phyloP scores from a whole-genome alignment of 1,284 basidiomycete genomes.

The Blastosporella zonata region DNA sequence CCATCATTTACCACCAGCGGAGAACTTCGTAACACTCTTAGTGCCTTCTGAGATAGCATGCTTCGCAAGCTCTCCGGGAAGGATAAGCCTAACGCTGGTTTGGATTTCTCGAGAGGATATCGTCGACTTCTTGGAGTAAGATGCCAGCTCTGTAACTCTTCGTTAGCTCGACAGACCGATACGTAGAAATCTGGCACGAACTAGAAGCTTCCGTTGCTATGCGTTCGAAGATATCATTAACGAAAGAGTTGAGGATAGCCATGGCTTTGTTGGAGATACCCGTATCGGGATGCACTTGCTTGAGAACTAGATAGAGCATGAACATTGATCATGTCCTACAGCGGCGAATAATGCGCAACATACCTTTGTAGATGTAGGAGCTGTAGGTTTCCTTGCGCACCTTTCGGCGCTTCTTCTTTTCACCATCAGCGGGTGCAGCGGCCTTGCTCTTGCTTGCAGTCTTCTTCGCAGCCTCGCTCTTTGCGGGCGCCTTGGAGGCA shows the following conservation, averaged over 20 bases:
- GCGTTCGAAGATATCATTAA: slow-evolving; percentile 92
- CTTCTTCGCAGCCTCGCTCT: slow-evolving; percentile 63
- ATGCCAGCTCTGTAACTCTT: slow-evolving; percentile 64
- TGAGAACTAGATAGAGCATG: slow-evolving; percentile 53
- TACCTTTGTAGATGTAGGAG: slow-evolving; percentile 92
- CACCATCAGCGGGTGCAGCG: slow-evolving; percentile 57
- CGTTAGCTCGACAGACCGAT: neutral
- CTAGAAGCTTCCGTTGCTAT: slow-evolving; percentile 90
- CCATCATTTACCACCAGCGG: slow-evolving; percentile 57
- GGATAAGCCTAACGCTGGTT: slow-evolving; percentile 85
- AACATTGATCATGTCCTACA: neutral
- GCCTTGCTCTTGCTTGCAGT: slow-evolving; percentile 81
- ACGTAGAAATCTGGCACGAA: slow-evolving; percentile 33
- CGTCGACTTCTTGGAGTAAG: slow-evolving; percentile 92
- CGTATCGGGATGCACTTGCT: slow-evolving; percentile 93
- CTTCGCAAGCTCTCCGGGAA: slow-evolving; percentile 83
- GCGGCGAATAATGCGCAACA: neutral
- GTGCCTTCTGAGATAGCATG: slow-evolving; percentile 78
- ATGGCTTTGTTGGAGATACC: slow-evolving; percentile 98
- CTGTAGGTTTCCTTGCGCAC: slow-evolving; percentile 88
- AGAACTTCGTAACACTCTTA: slow-evolving; percentile 62
- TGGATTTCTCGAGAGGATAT: slow-evolving; percentile 94
- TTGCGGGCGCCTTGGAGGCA: slow-evolving; percentile 76
- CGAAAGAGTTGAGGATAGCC: slow-evolving; percentile 91
- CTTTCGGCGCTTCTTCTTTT: slow-evolving; percentile 92